Base-by-base conservation (phyloP, 2,329 filamentous ascomycete species). In the Davidsoniella eucalypti region DNA sequence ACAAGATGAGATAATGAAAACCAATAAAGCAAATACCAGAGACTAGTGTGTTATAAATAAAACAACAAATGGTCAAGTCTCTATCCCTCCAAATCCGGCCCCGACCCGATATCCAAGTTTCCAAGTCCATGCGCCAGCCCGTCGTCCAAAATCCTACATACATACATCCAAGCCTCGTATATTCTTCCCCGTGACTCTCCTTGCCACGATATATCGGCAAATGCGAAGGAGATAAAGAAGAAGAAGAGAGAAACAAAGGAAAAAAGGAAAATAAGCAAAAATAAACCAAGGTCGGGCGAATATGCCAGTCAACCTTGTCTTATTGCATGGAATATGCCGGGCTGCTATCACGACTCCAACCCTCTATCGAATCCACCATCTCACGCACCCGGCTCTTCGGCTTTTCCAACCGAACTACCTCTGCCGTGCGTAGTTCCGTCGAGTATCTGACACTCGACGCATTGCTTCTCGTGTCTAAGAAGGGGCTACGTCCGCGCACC, bases 301-400 rank as follows among this genome's bases (percentile, higher is more conserved):
- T 36, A 47, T n/a, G 33, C 23, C 51, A 25, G 36, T 46, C 12
- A 21, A n/a, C 23, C 10, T 16, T 29, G 23, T 17, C 40, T n/a
- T 45, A 10, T 38, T 23, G 37, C 16, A 42, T 23, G 14, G 47
- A 41, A 33, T 44, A n/a, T 49, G 54, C 59, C 18, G 69, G 63
- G 53, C 70, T 74, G 4, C 56, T 59, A 21, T 66, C 65, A 40
- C 65, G 62, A 54, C 67, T 72, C 49, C 61, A 60, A 33, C 60
- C 66, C 65, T 78, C 75, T 53, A 78, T 67, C 52, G 63, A 68
- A 57, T 77, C 67, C 38, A 78, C 72, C 72, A 78, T 75, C 43
- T 68, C 65, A 44, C 74, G 59, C 25, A 78, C 75, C 36, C 67
- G 60, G 12, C 69, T 69, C 55, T 63, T 59, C 8, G 69, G 65